phyloP scores from a whole-genome alignment of 2,329 filamentous ascomycete genomes.

The Arthrobotrys pseudoclavata region DNA sequence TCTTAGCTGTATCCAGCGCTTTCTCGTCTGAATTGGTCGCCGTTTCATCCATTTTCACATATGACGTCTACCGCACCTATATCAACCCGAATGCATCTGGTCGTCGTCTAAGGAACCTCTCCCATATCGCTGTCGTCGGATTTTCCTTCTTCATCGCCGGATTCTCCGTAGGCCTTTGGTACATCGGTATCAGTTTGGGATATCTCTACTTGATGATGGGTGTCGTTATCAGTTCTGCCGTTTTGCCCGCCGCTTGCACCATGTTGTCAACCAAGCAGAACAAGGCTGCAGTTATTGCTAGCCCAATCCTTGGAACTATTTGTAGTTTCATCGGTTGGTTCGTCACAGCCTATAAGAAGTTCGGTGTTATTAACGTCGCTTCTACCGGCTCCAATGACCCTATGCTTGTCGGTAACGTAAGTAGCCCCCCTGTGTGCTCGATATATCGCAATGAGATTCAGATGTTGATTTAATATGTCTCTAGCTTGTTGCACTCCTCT shows the following conservation, averaged over 20 bases:
- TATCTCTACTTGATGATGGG: conserved; percentile 93
- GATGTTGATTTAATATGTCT: conserved; percentile 13
- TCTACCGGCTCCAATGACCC: conserved; percentile 75
- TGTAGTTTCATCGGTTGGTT: conserved; percentile 82
- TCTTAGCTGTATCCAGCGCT: conserved; percentile 90
- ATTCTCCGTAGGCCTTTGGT: conserved; percentile 81
- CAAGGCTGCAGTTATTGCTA: conserved; percentile 78
- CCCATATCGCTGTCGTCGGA: conserved; percentile 78
- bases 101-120: conserved; percentile 82
- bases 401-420: conserved; percentile 59
- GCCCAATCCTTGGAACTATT: conserved; percentile 77
- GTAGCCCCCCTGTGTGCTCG: neutral
- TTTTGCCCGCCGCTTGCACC: conserved; percentile 84
- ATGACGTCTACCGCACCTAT: conserved; percentile 89
- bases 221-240: conserved; percentile 86
- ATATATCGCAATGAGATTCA: neutral
- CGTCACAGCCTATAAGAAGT: conserved; percentile 79
- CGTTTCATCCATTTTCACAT: conserved; percentile 88
- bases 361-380: conserved; percentile 76
- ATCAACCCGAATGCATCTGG: conserved; percentile 83
- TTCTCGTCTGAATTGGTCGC: conserved; percentile 87
- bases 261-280: conserved; percentile 86
- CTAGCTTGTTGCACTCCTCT: conserved; percentile 84
- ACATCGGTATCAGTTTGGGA: conserved; percentile 85
- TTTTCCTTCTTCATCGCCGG: conserved; percentile 83